Evolutionary conservation across 768 basidiomycete genomes (phyloP), one percentile per base, ranked within the genome.

Genomic region (Cystofilobasidium macerans): DNA sequence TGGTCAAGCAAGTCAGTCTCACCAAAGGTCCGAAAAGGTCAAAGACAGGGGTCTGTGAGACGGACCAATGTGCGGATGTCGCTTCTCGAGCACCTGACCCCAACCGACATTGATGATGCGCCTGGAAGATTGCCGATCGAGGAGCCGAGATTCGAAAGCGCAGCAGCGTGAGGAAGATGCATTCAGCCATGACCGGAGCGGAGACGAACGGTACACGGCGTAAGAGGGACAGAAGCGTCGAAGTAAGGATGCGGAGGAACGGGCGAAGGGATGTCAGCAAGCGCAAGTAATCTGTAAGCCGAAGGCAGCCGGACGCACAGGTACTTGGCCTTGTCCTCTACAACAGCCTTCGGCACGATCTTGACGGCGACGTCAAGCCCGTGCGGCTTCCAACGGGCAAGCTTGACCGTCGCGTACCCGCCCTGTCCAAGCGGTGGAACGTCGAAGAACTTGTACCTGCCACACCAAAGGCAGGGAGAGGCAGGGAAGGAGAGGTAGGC

Each of bases 261-360:
- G n/a, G n/a, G n/a, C n/a, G n/a, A n/a, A n/a, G n/a, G n/a, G n/a
- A n/a, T n/a, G n/a, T n/a, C n/a, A n/a, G n/a, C n/a, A n/a, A n/a
- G n/a, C n/a, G n/a, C n/a, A n/a, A n/a, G n/a, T n/a, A n/a, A n/a
- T n/a, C n/a, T n/a, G n/a, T n/a, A n/a, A n/a, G n/a, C n/a, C n/a
- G n/a, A n/a, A n/a, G 32, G 22, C 57, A 59, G 42, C 24, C 36
- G 57, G 18, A 67, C 53, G 38, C 60, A 56, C 40, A 67, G 28
- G 32, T 67, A 67, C 61, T 67, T 67, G 3, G 61, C 54, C 40
- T 62, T 61, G 54, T 67, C 65, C 58, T 61, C 59, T 24, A 67
- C 40, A 14, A 59, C 65, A 14, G 26, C 26, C 56, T 67, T 67
- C 40, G 35, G 36, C 12, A 67, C 65, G 9, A 61, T 28, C 65